Base-by-base conservation (phyloP, 169 alveolate genomes). In the Miamiensis avidus region DNA sequence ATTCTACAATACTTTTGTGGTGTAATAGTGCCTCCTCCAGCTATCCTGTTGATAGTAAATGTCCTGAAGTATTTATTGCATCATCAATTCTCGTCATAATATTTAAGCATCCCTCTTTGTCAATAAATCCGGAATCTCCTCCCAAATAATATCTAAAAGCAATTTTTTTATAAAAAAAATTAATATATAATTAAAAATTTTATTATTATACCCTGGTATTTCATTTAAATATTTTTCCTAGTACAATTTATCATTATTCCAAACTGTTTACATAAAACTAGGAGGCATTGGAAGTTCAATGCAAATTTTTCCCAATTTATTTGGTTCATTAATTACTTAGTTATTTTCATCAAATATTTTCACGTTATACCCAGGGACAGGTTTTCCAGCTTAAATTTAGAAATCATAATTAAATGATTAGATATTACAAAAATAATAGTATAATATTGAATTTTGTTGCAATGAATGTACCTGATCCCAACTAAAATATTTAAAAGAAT, bases 281-380 rank as follows among this genome's bases (percentile, higher is more conserved):
- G 98, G 98, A 74, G 98, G 97, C 88, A 94, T 82, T n/a, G 98
- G 98, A 34, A 96, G 91, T 86, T 93, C 91, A 29, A 94, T 91
- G 33, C 93, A 92, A 11, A 96, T 94, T 85, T 88, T 92, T 1
- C 98, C 98, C 72, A 92, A 73, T 31, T 69, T 82, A 27, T 82
- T 87, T 32, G 94, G 92, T 65, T 82, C 93, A 1, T 64, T 83
- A 65, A 89, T 87, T 64, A 82, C 81, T 33, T 93, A 83, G 78
- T 94, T 93, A 64, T 92, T 88, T 74, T 95, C 95, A 83, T 94
- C 96, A 29, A 95, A 84, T 28, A 97, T 94, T 31, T 86, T 74
- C 15, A 97, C 91, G 15, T 89, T 89, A 83, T 88, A 97, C 0
- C 98, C 98, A 86, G 97, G 97, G 64, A 87, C 91, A n/a, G 98